Conservation (phyloP, 805 yeast species). For the Pichia cabralensis region DNA sequence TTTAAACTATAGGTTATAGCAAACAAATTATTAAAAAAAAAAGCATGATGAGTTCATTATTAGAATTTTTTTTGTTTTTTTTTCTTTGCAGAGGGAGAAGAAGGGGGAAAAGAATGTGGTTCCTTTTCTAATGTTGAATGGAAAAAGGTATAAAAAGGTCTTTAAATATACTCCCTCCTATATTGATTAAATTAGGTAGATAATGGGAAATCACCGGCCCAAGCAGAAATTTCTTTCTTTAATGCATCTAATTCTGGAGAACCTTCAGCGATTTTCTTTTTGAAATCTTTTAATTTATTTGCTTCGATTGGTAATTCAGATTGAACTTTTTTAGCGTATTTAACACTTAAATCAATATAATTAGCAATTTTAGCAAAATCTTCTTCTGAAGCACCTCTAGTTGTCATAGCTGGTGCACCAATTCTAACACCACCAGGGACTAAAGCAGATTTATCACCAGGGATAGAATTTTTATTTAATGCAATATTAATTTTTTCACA, state of each 20-base stretch:
- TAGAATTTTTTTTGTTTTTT: no score
- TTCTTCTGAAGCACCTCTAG: slow-evolving; percentile 86
- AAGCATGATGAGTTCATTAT: no score
- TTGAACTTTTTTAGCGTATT: slow-evolving; percentile 69
- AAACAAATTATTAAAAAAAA: no score
- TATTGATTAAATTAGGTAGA: slow-evolving; percentile 40
- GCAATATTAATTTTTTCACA: slow-evolving; percentile 94
- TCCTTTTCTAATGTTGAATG: not conserved
- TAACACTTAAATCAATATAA: slow-evolving; percentile 73
- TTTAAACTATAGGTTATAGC: no score
- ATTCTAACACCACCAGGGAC: slow-evolving; percentile 97
- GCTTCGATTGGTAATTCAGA: slow-evolving; percentile 78
- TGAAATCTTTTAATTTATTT: slow-evolving; percentile 93
- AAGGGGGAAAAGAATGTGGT: not conserved
- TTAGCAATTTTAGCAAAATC: slow-evolving; percentile 75
- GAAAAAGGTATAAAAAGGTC: no score
- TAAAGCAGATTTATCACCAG: slow-evolving; percentile 94
- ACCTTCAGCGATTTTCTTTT: slow-evolving; percentile 65
- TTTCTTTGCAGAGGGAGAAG: not conserved
- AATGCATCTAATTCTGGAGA: slow-evolving; percentile 56
- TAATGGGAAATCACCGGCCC: slow-evolving; percentile 87
- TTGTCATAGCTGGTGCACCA: slow-evolving; percentile 98
- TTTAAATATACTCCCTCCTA: no score
- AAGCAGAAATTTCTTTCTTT: slow-evolving; percentile 70
- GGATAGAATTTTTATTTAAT: slow-evolving; percentile 93